Conservation (phyloP, 2,329 filamentous ascomycete genomes). For the Sarocladiaceae sp. region DNA sequence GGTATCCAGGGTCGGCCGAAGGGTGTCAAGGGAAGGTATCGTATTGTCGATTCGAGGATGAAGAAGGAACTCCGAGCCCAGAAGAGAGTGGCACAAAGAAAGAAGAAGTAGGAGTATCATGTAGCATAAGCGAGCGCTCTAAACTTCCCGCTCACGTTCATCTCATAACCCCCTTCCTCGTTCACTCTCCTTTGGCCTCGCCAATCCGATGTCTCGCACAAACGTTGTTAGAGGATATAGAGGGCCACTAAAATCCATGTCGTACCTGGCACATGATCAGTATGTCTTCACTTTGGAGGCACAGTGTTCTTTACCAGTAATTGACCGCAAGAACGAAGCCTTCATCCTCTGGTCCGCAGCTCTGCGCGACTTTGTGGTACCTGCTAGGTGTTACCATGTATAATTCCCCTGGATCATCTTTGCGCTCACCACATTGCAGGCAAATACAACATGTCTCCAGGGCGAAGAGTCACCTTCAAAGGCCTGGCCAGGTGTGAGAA, state of each 20-base stretch:
- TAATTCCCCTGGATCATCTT: no score
- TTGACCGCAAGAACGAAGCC: slow-evolving; percentile 74
- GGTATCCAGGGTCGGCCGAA: slow-evolving; percentile 80
- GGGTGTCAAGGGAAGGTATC: slow-evolving; percentile 93
- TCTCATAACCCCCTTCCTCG: slow-evolving; percentile 8
- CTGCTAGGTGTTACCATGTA: no score
- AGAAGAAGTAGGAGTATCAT: slow-evolving; percentile 35
- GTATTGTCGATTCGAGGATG: slow-evolving; percentile 91
- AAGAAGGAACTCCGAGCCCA: slow-evolving; percentile 92
- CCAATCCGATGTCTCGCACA: slow-evolving; percentile 32
- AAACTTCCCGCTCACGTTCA: neutral
- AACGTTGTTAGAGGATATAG: slow-evolving; percentile 59
- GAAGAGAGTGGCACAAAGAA: slow-evolving; percentile 72
- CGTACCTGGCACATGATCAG: slow-evolving; percentile 49
- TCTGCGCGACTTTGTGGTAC: slow-evolving; percentile 78
- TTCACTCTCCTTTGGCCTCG: slow-evolving; percentile 1
- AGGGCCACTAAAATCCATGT: slow-evolving; percentile 68
- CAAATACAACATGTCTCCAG: slow-evolving; percentile 76
- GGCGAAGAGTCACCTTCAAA: slow-evolving; percentile 59
- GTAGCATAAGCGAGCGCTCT: neutral
- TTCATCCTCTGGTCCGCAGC: slow-evolving; percentile 58
- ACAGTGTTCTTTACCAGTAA: slow-evolving; percentile 64
- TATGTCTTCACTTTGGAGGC: neutral
- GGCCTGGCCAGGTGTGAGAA: slow-evolving; percentile 57
- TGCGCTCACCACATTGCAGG: slow-evolving; percentile 75